Conservation (phyloP, 2,329 filamentous ascomycete species). For the Aspergillus jensenii region DNA sequence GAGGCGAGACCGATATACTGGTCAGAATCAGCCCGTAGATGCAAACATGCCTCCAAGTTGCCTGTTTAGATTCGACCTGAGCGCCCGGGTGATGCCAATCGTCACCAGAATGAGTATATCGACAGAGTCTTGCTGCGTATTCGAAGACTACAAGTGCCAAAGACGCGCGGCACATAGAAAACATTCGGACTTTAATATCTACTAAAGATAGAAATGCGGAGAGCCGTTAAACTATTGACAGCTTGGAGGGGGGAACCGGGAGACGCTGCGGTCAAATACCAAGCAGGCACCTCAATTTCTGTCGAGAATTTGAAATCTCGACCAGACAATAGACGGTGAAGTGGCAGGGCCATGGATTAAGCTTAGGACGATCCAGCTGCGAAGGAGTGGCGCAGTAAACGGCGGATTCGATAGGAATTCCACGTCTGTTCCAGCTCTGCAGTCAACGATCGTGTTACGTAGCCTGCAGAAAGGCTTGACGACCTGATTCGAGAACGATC, state of each 20-base stretch:
- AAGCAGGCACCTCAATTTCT: constrained; percentile 12
- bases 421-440: neutral
- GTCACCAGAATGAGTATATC: neutral
- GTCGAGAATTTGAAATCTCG: neutral
- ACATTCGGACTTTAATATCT: neutral
- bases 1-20: neutral
- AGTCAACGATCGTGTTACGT: neutral
- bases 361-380: neutral
- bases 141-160: neutral
- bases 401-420: neutral
- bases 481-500: neutral
- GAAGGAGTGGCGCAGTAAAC: constrained; percentile 1
- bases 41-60: neutral
- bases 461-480: neutral
- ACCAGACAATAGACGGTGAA: neutral
- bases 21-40: neutral
- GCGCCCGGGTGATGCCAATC: neutral
- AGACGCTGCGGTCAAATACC: constrained; percentile 10
- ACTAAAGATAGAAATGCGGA: constrained; percentile 7
- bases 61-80: neutral
- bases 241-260: neutral
- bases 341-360: neutral
- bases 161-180: neutral
- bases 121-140: neutral
- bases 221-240: neutral